Percentiles rank a stretch among this genome's conserved stretches.
phyloP scores from a whole-genome alignment of 805 yeast genomes.

The Saturnispora silvae region DNA sequence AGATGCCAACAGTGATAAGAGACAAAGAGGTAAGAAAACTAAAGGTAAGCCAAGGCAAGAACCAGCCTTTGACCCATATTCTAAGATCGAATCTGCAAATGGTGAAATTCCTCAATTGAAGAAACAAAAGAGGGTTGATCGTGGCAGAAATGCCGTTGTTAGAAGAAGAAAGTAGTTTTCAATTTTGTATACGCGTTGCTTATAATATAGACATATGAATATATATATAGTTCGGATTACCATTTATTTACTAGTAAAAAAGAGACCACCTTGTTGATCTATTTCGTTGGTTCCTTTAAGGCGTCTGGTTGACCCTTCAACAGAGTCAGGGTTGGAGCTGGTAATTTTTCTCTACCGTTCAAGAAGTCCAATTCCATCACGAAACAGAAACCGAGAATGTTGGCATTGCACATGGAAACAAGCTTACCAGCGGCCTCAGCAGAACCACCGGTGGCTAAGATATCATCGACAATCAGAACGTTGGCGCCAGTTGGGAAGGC shows the following conservation, averaged over 20 bases:
- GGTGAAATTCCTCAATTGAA: conserved; percentile 18
- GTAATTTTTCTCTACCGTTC: conserved; percentile 82
- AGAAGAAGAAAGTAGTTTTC: conserved; percentile 15
- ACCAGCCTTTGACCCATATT: conserved; percentile 50
- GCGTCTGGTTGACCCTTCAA: conserved; percentile 70
- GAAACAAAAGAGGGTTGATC: conserved; percentile 20
- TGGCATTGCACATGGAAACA: conserved; percentile 54
- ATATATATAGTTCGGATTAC: background rate
- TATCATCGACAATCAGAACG: conserved; percentile 87
- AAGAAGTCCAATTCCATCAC: conserved; percentile 93
- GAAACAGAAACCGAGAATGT: conserved; percentile 71
- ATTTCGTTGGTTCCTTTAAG: conserved; percentile 15
- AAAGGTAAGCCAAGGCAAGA: conserved; percentile 23
- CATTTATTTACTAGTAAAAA: background rate
- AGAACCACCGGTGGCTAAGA: conserved; percentile 96
- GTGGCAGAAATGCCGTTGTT: conserved; percentile 22
- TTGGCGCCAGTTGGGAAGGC: conserved; percentile 72
- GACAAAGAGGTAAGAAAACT: conserved; percentile 11
- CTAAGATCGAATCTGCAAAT: conserved; percentile 19
- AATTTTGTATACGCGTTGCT: too few relatives aligned
- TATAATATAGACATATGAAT: too few relatives aligned
- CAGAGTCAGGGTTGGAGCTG: conserved; percentile 82
- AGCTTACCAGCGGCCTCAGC: conserved; percentile 91
- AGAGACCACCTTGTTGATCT: too few relatives aligned
- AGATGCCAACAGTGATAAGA: conserved; percentile 10